These are phyloP conservation scores for Starmera dryadoides DNA, from an alignment of 805 yeast species.

Conservation along the genomic window DNA sequence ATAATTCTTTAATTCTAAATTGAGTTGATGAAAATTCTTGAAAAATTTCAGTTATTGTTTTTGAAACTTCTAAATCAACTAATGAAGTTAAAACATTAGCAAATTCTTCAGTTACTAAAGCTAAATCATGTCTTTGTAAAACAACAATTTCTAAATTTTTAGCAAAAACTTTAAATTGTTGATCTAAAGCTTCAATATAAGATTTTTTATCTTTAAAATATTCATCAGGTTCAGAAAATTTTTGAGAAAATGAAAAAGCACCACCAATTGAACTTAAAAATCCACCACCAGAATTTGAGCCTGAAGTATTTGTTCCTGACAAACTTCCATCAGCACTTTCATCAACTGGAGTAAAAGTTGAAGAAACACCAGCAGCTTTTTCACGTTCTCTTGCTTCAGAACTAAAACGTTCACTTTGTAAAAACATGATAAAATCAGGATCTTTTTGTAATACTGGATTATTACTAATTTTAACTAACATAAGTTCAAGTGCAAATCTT, in stretches of 20 bases:
- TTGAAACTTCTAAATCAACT: constrained; percentile 69
- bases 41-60: constrained; percentile 55
- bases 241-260: constrained; percentile 58
- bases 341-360: constrained; percentile 15
- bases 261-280: constrained; percentile 63
- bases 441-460: constrained; percentile 57
- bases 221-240: constrained; percentile 70
- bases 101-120: constrained; percentile 63
- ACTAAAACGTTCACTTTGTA: constrained; percentile 65
- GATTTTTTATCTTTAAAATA: constrained; percentile 65
- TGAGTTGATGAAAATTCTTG: constrained; percentile 69
- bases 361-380: constrained; percentile 45
- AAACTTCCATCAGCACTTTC: constrained; percentile 26
- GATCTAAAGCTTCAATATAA: constrained; percentile 65
- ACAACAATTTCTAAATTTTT: constrained; percentile 69
- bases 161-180: constrained; percentile 60
- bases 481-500: constrained; percentile 74
- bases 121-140: constrained; percentile 68
- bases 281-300: constrained; percentile 42
- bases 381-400: constrained; percentile 63
- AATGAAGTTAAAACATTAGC: constrained; percentile 47
- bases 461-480: constrained; percentile 67
- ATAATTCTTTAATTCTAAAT: constrained; percentile 57
- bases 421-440: constrained; percentile 68
- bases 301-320: constrained; percentile 30